Conservation (phyloP, 306 rosid genomes). For the Ochetophila trinervis region DNA sequence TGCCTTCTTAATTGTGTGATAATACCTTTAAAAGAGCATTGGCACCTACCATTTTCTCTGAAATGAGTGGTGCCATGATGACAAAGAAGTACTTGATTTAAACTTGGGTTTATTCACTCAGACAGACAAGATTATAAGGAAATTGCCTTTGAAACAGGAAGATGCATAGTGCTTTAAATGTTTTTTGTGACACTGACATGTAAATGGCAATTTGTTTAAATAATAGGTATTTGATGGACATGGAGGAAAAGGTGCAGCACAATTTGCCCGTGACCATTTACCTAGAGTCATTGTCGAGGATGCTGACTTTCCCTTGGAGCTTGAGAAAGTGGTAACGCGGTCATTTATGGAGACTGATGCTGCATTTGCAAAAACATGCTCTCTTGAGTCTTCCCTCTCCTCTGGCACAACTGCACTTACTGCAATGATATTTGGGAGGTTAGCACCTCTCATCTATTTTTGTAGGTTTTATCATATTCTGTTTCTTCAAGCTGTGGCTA, state of each 20-base stretch:
- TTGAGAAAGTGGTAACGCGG: slow-evolving; percentile 85
- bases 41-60: too few relatives aligned
- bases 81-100: too few relatives aligned
- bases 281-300: slow-evolving; percentile 88
- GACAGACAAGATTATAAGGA: too few relatives aligned
- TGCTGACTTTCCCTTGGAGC: slow-evolving; percentile 76
- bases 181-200: slow-evolving; percentile 14
- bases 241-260: slow-evolving; percentile 83
- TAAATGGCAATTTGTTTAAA: slow-evolving; percentile 23
- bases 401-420: slow-evolving; percentile 96
- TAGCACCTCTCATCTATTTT: slow-evolving; percentile 9
- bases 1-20: too few relatives aligned
- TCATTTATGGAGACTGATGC: slow-evolving; percentile 79
- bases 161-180: background rate
- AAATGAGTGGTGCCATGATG: too few relatives aligned
- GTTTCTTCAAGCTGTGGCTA: background rate
- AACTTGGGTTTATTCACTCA: too few relatives aligned
- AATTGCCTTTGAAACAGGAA: too few relatives aligned
- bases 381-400: slow-evolving; percentile 55
- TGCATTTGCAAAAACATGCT: slow-evolving; percentile 67
- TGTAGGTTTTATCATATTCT: slow-evolving; percentile 1
- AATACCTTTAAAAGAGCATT: too few relatives aligned
- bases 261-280: slow-evolving; percentile 79
- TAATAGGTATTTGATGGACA: slow-evolving; percentile 95
- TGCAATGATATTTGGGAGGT: slow-evolving; percentile 95